phyloP scores from a whole-genome alignment of 352 stramenopile genomes.

The Globisporangium okanoganense region DNA sequence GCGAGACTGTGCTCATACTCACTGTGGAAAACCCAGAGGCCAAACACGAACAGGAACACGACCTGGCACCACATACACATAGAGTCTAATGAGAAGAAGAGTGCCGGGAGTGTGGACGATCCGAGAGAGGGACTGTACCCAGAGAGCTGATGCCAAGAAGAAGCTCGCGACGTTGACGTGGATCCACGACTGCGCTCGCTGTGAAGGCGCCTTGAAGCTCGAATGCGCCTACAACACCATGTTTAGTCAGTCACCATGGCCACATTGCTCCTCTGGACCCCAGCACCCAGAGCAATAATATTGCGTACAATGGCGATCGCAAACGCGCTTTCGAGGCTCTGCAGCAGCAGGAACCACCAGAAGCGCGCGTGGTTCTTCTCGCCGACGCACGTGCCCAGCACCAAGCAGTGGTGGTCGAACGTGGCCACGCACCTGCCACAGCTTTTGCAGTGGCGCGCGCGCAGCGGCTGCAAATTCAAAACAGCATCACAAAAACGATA shows the following conservation, averaged over 20 bases:
- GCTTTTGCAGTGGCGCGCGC: slow-evolving; percentile 80
- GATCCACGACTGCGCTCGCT: slow-evolving; percentile 18
- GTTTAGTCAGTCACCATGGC: not conserved
- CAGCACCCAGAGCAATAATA: not conserved
- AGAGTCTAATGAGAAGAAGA: not conserved
- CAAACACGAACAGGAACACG: slow-evolving; percentile 16
- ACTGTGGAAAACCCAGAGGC: slow-evolving; percentile 39
- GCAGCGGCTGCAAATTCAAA: slow-evolving; percentile 43
- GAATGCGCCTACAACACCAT: slow-evolving; percentile 12
- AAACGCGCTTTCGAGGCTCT: slow-evolving; percentile 26
- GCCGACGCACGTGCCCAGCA: slow-evolving; percentile 87
- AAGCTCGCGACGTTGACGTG: slow-evolving; percentile 19
- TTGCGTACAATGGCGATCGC: slow-evolving; percentile 25
- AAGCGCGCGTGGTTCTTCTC: slow-evolving; percentile 90
- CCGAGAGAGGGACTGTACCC: too few relatives aligned
- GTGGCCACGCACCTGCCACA: slow-evolving; percentile 83
- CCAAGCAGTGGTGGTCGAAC: slow-evolving; percentile 92
- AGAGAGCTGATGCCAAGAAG: slow-evolving; percentile 20
- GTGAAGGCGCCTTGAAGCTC: slow-evolving; percentile 2
- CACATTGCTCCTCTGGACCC: too few relatives aligned
- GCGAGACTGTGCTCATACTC: slow-evolving; percentile 1
- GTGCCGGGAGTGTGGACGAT: not conserved
- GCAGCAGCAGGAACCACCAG: slow-evolving; percentile 56
- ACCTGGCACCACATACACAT: slow-evolving; percentile 4
- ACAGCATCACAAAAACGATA: too few relatives aligned